A percentile compares a stretch with the other conserved stretches of the same genome.
phyloP scores from a whole-genome alignment of 768 basidiomycete genomes.

The Butyriboletus loyo region DNA sequence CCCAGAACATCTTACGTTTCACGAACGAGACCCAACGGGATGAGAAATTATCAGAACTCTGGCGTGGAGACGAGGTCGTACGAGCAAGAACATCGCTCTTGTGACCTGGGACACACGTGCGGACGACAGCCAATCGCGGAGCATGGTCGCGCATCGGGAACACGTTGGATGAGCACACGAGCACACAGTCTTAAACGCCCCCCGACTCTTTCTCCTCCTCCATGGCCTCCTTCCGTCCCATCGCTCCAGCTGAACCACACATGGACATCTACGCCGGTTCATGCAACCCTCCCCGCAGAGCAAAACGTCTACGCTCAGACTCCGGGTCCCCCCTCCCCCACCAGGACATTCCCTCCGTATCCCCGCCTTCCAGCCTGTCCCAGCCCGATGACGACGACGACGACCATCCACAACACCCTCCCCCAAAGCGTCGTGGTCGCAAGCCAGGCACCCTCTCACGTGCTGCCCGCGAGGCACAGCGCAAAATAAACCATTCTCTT shows the following conservation, averaged over 20 bases:
- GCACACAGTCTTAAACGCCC: slow-evolving; percentile 5
- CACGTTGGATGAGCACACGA: slow-evolving; percentile 26
- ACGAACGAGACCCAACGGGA: no score
- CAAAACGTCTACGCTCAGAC: slow-evolving; percentile 38
- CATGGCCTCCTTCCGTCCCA: slow-evolving; percentile 22
- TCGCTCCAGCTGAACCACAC: slow-evolving; percentile 19
- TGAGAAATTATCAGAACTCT: no score
- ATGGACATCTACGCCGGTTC: slow-evolving; percentile 35
- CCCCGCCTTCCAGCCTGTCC: slow-evolving; percentile 11
- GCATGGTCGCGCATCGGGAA: not conserved
- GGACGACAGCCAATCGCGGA: slow-evolving; percentile 15
- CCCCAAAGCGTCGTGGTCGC: slow-evolving; percentile 62
- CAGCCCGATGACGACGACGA: slow-evolving; percentile 28
- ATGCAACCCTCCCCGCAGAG: slow-evolving; percentile 46
- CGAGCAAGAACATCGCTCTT: not conserved
- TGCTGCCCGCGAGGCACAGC: slow-evolving; percentile 77
- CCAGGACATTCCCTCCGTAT: not conserved
- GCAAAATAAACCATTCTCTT: slow-evolving; percentile 90
- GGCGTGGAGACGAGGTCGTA: no score
- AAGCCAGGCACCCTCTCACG: slow-evolving; percentile 73
- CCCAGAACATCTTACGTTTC: no score
- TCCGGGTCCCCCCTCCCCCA: not conserved
- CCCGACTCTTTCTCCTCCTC: slow-evolving; percentile 4
- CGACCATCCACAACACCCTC: slow-evolving; percentile 17
- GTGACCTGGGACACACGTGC: slow-evolving; percentile 22